Conservation (phyloP, 2,329 filamentous ascomycete genomes). For the Colletotrichum nymphaeae region DNA sequence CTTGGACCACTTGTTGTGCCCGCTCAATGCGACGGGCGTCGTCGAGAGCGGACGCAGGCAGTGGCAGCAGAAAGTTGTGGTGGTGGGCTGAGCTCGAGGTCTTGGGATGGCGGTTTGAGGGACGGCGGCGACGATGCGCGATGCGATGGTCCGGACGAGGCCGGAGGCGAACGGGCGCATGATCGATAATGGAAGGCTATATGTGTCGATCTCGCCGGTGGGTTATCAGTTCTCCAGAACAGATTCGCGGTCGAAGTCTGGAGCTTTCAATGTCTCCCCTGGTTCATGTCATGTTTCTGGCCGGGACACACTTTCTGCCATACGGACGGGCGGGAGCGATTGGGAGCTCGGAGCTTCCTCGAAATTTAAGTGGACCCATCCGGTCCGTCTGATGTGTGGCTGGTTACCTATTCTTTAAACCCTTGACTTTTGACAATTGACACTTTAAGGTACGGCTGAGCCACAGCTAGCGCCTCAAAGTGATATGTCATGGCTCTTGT, state of each 20-base stretch:
- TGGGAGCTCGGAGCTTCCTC: conserved; percentile 21
- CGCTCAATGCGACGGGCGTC: conserved; percentile 63
- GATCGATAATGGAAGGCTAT: not conserved
- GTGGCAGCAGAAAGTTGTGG: conserved; percentile 53
- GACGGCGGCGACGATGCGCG: not conserved
- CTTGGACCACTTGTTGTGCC: conserved; percentile 95
- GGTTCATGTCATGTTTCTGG: conserved; percentile 16
- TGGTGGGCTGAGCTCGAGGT: conserved; percentile 16
- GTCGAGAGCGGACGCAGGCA: conserved; percentile 62
- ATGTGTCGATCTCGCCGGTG: no score
- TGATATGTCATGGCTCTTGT: conserved; percentile 13
- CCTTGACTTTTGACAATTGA: not conserved
- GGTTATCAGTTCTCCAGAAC: not conserved
- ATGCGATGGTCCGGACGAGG: conserved; percentile 17
- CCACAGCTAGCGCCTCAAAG: conserved; percentile 16
- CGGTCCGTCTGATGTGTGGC: conserved; percentile 22
- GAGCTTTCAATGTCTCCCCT: not conserved
- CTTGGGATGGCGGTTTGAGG: not conserved
- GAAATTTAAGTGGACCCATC: conserved; percentile 7
- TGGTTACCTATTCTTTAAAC: not conserved
- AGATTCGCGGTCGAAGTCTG: not conserved
- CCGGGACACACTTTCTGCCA: not conserved
- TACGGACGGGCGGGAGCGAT: conserved; percentile 5
- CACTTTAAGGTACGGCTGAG: not conserved
- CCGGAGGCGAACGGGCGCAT: conserved; percentile 25